Percentiles rank a stretch among this genome's conserved stretches.
phyloP scores from a whole-genome alignment of 768 basidiomycete species.

The Psilocybe tampanensis region DNA sequence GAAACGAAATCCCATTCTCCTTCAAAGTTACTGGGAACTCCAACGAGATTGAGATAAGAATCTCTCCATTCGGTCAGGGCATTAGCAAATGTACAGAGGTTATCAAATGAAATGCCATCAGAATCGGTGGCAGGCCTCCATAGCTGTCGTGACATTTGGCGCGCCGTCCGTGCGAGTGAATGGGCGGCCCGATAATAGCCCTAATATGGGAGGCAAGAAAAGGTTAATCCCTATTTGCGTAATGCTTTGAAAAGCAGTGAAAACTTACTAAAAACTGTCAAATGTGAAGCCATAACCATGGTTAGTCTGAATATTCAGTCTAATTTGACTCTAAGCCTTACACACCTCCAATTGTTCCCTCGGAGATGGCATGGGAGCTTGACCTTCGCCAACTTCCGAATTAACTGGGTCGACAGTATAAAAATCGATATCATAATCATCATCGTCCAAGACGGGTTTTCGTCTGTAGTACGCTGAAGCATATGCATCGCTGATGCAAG shows the following conservation, averaged over 20 bases:
- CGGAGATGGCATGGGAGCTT: constrained; percentile 57
- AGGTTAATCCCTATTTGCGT: not conserved
- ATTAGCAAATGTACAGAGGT: constrained; percentile 56
- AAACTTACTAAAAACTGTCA: constrained; percentile 66
- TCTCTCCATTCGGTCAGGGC: constrained; percentile 75
- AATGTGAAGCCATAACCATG: constrained; percentile 1
- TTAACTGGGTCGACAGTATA: constrained; percentile 71
- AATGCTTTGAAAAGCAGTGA: not conserved
- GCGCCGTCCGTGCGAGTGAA: constrained; percentile 80
- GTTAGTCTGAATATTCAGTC: not conserved
- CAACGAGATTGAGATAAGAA: constrained; percentile 73
- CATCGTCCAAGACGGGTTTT: constrained; percentile 85
- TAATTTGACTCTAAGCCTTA: constrained; percentile 4
- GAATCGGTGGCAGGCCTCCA: constrained; percentile 80
- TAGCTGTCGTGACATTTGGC: constrained; percentile 78
- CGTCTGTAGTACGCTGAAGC: constrained; percentile 82
- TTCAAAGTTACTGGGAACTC: constrained; percentile 84
- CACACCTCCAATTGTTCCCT: constrained; percentile 80
- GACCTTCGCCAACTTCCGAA: constrained; percentile 47
- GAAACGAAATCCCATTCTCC: constrained; percentile 90
- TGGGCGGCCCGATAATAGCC: constrained; percentile 85
- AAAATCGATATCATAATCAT: constrained; percentile 90
- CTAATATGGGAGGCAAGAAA: constrained; percentile 39
- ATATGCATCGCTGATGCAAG: constrained; percentile 83
- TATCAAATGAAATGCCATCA: constrained; percentile 75